Base-by-base conservation (phyloP, 169 alveolate genomes). In the Plasmodium vivax region DNA sequence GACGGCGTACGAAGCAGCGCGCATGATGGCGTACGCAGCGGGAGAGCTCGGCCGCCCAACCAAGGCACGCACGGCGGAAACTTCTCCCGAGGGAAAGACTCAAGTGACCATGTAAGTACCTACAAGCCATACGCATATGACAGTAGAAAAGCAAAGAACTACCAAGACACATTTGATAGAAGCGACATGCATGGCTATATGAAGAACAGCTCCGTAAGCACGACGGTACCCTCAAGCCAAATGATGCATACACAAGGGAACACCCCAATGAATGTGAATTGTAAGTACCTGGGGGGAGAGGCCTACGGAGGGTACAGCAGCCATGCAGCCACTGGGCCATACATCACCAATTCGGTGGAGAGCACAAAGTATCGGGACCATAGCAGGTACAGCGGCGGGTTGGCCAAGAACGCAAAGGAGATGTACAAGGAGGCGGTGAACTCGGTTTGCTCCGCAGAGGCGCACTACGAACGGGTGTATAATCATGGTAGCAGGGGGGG, bases 1-100 rank as follows among this genome's bases (percentile, higher is more conserved):
- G 93, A 74, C 3, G 27, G 56, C 2, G 12, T 87, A 3, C 45
- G 72, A 23, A 62, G 62, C 38, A 38, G 32, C 16, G 32, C 27
- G n/a, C 74, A 41, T 9, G 93, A 74, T 3, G 27, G 56, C 2
- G 23, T 87, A 3, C 45, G 47, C 45, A 87, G 77, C 27, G 71
- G 32, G 54, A 80, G 94, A 41, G 19, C 51, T 2, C 72, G 10
- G 27, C 43, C 75, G n/a, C 62, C 82, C 23, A 90, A 43, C 34
- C 84, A 56, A 58, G 91, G 77, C n/a, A 80, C 68, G 30, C 45
- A 80, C 47, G 81, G 56, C 27, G 45, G 38, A 32, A 75, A 27
- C 51, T 90, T 71, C 73, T 51, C 94, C 30, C 27, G 92, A 58
- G 74, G 51, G 83, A 90, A 90, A 68, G 94, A 90, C 62, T 43